Conservation (phyloP, 2,329 filamentous ascomycete species). For the Pseudogymnoascus verrucosus region DNA sequence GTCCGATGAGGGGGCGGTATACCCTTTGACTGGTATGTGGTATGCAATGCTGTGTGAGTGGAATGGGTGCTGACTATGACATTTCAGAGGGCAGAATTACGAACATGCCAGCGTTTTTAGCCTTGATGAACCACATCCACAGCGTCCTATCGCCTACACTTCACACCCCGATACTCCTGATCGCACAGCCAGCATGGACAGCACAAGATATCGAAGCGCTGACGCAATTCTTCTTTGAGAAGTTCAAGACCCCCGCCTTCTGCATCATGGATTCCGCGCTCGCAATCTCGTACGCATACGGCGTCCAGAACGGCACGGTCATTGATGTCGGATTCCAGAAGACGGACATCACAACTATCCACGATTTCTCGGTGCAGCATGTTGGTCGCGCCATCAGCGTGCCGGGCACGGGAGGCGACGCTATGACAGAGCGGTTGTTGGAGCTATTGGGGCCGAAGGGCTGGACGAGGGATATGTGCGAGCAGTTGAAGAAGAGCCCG, state of each 20-base stretch:
- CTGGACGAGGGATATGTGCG: conserved; percentile 59
- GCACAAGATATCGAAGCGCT: conserved; percentile 79
- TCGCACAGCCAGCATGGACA: conserved; percentile 86
- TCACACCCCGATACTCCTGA: conserved; percentile 87
- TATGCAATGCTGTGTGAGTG: not conserved
- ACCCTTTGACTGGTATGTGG: conserved; percentile 60
- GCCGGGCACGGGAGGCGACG: conserved; percentile 69
- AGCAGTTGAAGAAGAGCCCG: conserved; percentile 59
- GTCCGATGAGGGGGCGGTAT: conserved; percentile 81
- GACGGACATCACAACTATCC: conserved; percentile 84
- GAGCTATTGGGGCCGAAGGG: conserved; percentile 54
- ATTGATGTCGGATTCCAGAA: conserved; percentile 90
- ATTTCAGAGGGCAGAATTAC: conserved; percentile 65
- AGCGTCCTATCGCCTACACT: conserved; percentile 82
- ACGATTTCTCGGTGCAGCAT: conserved; percentile 71
- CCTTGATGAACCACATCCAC: conserved; percentile 87
- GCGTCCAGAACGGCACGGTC: conserved; percentile 68
- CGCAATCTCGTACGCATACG: conserved; percentile 77
- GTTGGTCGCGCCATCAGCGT: conserved; percentile 53
- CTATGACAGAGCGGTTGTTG: conserved; percentile 68
- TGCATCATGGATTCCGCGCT: conserved; percentile 84
- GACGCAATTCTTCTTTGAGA: conserved; percentile 93
- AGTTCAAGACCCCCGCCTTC: conserved; percentile 88
- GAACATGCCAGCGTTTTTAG: conserved; percentile 89
- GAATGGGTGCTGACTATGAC: conserved; percentile 12